Base-by-base conservation (phyloP, 306 rosid species). In the Aeschynomene evenia region DNA sequence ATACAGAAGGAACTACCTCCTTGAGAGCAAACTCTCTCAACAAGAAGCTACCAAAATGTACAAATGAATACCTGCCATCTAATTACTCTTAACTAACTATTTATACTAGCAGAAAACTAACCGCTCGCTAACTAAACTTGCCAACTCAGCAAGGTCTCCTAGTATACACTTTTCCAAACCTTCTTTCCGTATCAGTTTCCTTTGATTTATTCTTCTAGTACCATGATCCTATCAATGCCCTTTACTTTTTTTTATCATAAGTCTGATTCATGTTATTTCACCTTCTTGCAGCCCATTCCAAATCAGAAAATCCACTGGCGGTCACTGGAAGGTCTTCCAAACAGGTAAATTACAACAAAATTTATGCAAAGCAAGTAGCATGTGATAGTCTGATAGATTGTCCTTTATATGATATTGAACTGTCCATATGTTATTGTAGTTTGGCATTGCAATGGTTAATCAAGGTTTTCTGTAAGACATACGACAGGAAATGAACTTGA, bases 251-350 rank as follows among this genome's bases (percentile, higher is more conserved):
- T 54, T 61, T 9, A 8, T 20, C 31, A 50, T 15, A 15, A 36
- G 52, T 61, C 37, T 23, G 16, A 65, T 51, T 69, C 76, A 37
- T 74, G 53, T 54, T 71, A 50, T 54, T 52, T 46, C 55, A 58
- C 58, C 56, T 81, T 76, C 77, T 50, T 81, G 85, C 96, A 94
- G 97, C 99, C 99, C 18, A 89, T 66, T 61, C 91, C 85, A 39
- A 91, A 91, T 87, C 97, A 95, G 83, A 95, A 91, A 79, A 91
- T 95, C 61, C 97, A 91, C 75, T 91, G 99, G 97, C 87, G 95
- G 77, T 89, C 99, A 34, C 71, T 89, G 80, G 96, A 91, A 77
- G 99, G 97, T 80, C 97, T 95, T 74, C 91, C 92, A 12, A 94
- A 91, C 92, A 88, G 96, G 97, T 90, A 79, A 49, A n/a, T 22